A percentile compares a stretch with the other conserved stretches of the same genome.
Conservation (phyloP, 371 early-diverging fungal species). For the Dichotomocladium elegans region DNA sequence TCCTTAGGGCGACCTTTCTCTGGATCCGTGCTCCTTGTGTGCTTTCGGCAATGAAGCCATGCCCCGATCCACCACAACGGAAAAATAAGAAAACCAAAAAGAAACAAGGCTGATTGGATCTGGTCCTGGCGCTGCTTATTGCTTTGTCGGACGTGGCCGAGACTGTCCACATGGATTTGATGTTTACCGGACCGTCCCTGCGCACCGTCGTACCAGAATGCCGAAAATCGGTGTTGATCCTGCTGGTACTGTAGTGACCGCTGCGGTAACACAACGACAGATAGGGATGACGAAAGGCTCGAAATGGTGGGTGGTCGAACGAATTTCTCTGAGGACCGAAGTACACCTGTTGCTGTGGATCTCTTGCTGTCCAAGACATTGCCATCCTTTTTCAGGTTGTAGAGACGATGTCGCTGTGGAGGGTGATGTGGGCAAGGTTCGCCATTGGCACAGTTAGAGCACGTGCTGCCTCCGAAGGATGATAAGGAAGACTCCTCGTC, state of each 20-base stretch:
- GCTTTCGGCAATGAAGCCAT: conserved; percentile 6
- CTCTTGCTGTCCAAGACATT: too few species aligned
- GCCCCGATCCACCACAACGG: conserved; percentile 17
- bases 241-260: not conserved
- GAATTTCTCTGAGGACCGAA: not conserved
- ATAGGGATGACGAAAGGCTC: not conserved
- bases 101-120: conserved; percentile 4
- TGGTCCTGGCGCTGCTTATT: not conserved
- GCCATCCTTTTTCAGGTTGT: too few species aligned
- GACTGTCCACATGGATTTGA: conserved; percentile 2
- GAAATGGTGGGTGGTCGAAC: conserved; percentile 8
- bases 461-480: too few species aligned
- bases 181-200: conserved; percentile 9
- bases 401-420: too few species aligned
- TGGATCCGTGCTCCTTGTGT: too few species aligned
- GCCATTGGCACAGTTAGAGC: too few species aligned
- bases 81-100: conserved; percentile 12
- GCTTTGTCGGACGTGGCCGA: too few species aligned
- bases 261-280: not conserved
- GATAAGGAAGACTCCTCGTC: too few species aligned
- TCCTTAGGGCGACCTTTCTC: not conserved
- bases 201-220: conserved; percentile 9
- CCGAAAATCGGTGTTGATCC: conserved; percentile 10
- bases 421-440: too few species aligned
- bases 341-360: too few species aligned